Evolutionary conservation across 2,329 filamentous ascomycete genomes (phyloP).

Genomic region (Aureobasidium sp.): DNA sequence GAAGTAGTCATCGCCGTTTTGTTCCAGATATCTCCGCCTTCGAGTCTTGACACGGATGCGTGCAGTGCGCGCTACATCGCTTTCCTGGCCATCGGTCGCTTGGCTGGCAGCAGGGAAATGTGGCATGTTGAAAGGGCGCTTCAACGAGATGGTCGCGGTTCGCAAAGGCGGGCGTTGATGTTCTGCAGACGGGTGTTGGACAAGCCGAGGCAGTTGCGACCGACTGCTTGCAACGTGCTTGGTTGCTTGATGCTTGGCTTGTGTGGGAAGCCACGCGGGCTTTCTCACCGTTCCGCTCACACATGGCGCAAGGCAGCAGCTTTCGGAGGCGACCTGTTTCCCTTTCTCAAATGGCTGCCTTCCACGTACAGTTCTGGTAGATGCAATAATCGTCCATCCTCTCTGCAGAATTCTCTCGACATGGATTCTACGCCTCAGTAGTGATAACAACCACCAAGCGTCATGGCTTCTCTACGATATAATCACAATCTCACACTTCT

Average conservation of each 20-base stretch:
- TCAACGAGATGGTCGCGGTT: background rate
- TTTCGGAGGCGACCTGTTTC: background rate
- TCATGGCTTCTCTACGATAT: conserved; percentile 3
- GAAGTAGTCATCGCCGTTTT: conserved; percentile 68
- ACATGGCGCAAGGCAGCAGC: conserved; percentile 9
- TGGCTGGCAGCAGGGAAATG: conserved; percentile 2
- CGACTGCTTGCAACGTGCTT: background rate
- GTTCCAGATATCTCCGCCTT: conserved; percentile 64
- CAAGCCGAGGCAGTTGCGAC: conserved; percentile 9
- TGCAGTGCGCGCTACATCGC: conserved; percentile 17
- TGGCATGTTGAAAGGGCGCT: background rate
- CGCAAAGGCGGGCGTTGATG: background rate
- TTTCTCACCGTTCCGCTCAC: conserved; percentile 8
- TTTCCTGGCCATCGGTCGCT: background rate
- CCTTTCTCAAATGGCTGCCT: conserved; percentile 11
- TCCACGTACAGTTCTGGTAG: background rate
- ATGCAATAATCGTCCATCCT: background rate
- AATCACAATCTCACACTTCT: conserved; percentile 50
- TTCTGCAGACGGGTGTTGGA: background rate
- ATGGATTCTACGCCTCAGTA: background rate
- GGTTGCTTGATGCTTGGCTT: background rate
- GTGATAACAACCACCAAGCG: background rate
- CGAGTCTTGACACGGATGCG: conserved; percentile 62
- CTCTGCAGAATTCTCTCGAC: background rate
- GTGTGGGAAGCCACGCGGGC: conserved; percentile 7